Conservation (phyloP, 2,329 filamentous ascomycete genomes). For the Fusarium chuoi region DNA sequence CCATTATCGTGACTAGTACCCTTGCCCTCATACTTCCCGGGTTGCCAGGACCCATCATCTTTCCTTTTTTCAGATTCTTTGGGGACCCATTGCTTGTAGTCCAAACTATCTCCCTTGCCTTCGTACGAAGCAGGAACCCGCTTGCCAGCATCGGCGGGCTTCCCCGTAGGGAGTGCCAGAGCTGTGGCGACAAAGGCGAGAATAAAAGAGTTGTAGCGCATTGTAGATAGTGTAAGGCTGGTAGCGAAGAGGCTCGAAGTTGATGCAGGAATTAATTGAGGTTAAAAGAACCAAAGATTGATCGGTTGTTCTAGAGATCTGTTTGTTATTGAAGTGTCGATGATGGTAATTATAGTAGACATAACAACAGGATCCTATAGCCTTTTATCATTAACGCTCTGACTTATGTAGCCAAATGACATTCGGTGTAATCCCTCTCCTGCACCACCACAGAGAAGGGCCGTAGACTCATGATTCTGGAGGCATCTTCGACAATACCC, state of each 20-base stretch:
- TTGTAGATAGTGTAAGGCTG: background rate
- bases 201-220: conserved; percentile 27
- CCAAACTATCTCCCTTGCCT: fast-evolving
- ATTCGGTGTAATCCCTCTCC: background rate
- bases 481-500: background rate
- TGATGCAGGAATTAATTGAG: background rate
- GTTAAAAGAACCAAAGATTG: background rate
- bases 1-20: background rate
- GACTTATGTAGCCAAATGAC: background rate
- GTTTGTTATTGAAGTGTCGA: background rate
- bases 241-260: too few species aligned
- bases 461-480: too few species aligned
- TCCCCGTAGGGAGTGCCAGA: conserved; percentile 30
- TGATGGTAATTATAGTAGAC: background rate
- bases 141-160: conserved; percentile 18
- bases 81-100: fast-evolving
- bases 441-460: background rate
- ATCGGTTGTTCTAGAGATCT: background rate
- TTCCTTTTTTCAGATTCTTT: background rate
- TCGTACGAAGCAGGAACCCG: background rate
- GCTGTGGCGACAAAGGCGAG: conserved; percentile 30
- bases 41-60: background rate
- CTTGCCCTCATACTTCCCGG: conserved; percentile 14
- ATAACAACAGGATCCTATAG: background rate
- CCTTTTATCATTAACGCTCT: background rate